Base-by-base conservation (phyloP, 352 stramenopile species). In the Lagenidium sp. region DNA sequence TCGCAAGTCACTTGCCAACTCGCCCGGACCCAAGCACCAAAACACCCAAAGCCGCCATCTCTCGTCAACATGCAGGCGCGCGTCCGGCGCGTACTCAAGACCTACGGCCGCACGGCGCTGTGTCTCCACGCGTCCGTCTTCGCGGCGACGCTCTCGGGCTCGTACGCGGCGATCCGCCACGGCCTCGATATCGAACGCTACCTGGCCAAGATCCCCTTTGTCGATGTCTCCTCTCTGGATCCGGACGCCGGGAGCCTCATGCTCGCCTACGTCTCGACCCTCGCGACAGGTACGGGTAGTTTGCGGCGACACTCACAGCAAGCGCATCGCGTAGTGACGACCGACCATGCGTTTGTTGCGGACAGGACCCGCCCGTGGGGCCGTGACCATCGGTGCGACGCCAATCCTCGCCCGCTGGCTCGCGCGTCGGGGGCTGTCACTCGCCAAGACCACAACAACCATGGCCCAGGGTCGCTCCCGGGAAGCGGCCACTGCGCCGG, bases 21-120 rank as follows among this genome's bases (percentile, higher is more conserved):
- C n/a, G n/a, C n/a, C n/a, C 28, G 8, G 28, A 32, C 28, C 28
- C 28, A 32, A 32, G 28, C 28, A 32, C 28, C 28, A 32, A 32
- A 8, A 32, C 28, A 32, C 20, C 34, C 34, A 7, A 7, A n/a
- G 6, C n/a, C 34, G 34, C 7, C 13, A 12, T 8, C 13, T 20
- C 20, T 11, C 20, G 36, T 25, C 19, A 34, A 15, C 22, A 52
- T 48, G 50, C 50, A 48, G 24, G 25, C 29, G 29, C 42, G 47
- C 8, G 43, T 85, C 13, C 70, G 89, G 58, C 64, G 94, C 47
- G 80, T 94, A 50, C 63, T 87, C 19, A 72, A 94, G 57, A 89
- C 96, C 53, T 98, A 98, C 72, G 81, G 95, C 11, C 97, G 97
- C 63, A 80, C 97, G 43, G 62, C 85, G 23, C 60, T 98, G 30